phyloP scores from a whole-genome alignment of 2,329 filamentous ascomycete genomes.

The Epichloe sp. region DNA sequence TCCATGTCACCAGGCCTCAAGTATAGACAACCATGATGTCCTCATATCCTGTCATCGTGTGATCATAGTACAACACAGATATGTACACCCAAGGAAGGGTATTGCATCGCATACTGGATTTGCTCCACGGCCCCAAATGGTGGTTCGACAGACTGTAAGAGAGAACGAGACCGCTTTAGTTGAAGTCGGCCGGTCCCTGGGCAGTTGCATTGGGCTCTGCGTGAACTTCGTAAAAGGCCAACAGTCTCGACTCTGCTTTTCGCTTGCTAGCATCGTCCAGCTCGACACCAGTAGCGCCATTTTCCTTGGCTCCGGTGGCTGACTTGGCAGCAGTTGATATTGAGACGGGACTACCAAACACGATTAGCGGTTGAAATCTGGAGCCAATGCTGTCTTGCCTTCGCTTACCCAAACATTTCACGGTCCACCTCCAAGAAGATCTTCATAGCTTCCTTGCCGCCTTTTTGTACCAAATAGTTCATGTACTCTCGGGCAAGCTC shows the following conservation, averaged over 20 bases:
- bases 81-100: not conserved
- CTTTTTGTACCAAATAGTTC: constrained; percentile 69
- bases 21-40: not conserved
- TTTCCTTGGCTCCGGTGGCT: constrained; percentile 27
- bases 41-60: not conserved
- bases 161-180: constrained; percentile 21
- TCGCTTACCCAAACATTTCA: constrained; percentile 68
- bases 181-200: constrained; percentile 38
- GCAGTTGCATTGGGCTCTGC: constrained; percentile 31
- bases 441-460: constrained; percentile 71
- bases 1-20: not conserved
- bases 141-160: not conserved
- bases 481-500: constrained; percentile 70
- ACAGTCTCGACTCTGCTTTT: constrained; percentile 38
- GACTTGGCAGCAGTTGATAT: constrained; percentile 9
- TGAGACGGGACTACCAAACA: constrained; percentile 10
- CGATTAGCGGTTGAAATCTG: constrained; percentile 2
- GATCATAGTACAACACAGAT: constrained; percentile 7
- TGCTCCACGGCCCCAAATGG: not conserved
- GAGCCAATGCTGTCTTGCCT: not conserved
- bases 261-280: constrained; percentile 37
- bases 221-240: constrained; percentile 40
- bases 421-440: constrained; percentile 73
- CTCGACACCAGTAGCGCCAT: constrained; percentile 27
- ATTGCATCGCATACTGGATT: not conserved